A percentile compares a stretch with the other conserved stretches of the same genome.
Conservation (phyloP, 2,329 filamentous ascomycete genomes). For the Leptosphaerulina australis region DNA sequence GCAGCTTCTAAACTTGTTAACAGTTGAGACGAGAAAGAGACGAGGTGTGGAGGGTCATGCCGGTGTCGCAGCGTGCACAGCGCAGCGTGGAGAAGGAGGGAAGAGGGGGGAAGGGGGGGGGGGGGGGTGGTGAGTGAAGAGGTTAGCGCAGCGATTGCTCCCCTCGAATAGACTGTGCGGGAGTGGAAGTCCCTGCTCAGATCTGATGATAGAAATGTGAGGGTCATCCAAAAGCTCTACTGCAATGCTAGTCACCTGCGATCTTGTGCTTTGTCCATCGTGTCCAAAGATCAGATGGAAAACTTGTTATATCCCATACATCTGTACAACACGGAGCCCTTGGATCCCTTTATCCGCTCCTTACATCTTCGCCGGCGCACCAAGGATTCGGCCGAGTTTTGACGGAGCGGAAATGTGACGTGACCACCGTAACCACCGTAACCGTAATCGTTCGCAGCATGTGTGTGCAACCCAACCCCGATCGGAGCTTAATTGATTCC, state of each 20-base stretch:
- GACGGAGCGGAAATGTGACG: constrained; percentile 25
- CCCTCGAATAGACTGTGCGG: constrained; percentile 24
- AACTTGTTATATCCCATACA: constrained; percentile 1
- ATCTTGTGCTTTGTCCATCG: constrained; percentile 5
- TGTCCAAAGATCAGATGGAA: constrained; percentile 8
- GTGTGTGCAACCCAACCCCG: constrained; percentile 5
- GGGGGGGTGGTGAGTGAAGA: too few species aligned
- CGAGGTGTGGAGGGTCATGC: constrained; percentile 3
- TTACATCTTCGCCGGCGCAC: constrained; percentile 4
- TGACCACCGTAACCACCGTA: too few species aligned
- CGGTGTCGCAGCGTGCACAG: constrained; percentile 7
- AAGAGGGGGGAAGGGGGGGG: too few species aligned
- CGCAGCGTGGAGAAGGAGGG: constrained; percentile 18
- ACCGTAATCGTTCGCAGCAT: constrained; percentile 12
- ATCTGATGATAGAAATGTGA: constrained; percentile 14
- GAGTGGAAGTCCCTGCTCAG: constrained; percentile 21
- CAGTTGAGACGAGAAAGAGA: constrained; percentile 6
- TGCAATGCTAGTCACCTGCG: not conserved
- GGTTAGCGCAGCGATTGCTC: constrained; percentile 26
- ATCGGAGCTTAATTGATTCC: constrained; percentile 14
- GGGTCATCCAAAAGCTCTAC: constrained; percentile 11
- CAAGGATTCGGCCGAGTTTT: constrained; percentile 26
- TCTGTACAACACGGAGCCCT: constrained; percentile 17
- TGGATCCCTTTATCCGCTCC: constrained; percentile 20
- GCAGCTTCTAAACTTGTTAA: constrained; percentile 8